phyloP scores from a whole-genome alignment of 352 stramenopile genomes.

The Peronosclerospora sorghi region DNA sequence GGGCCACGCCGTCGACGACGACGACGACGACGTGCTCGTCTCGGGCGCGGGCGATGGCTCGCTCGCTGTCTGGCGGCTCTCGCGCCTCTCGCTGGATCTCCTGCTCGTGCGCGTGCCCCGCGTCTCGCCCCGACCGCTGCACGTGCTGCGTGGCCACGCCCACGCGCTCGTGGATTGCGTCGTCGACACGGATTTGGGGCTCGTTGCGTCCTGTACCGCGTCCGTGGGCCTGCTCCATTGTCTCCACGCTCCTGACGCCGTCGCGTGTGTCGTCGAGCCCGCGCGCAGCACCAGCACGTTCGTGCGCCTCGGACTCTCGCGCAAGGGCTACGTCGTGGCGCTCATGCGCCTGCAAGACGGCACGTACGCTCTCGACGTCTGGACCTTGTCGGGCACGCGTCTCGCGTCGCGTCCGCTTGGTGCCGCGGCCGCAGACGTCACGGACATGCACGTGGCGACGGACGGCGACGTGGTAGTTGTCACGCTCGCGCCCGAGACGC shows the following conservation, averaged over 20 bases:
- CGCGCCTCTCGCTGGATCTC: constrained; percentile 56
- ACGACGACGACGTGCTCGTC: constrained; percentile 66
- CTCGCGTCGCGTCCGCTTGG: constrained; percentile 37
- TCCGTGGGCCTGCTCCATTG: constrained; percentile 52
- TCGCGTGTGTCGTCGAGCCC: constrained; percentile 56
- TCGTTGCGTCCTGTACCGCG: constrained; percentile 55
- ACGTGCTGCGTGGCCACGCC: constrained; percentile 53
- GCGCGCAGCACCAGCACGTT: constrained; percentile 2
- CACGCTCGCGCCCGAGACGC: constrained; percentile 28
- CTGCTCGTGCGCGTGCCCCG: constrained; percentile 62
- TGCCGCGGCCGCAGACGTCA: constrained; percentile 35
- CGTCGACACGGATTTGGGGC: constrained; percentile 50
- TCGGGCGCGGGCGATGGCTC: constrained; percentile 61
- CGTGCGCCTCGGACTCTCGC: constrained; percentile 35
- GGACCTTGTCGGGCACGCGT: constrained; percentile 53
- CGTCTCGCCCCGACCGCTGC: constrained; percentile 50
- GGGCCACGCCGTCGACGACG: constrained; percentile 21
- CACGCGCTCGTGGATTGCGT: constrained; percentile 41
- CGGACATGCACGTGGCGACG: constrained; percentile 39
- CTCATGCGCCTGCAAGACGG: constrained; percentile 11
- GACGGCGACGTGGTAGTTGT: constrained; percentile 71
- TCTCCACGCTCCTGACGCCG: constrained; percentile 56
- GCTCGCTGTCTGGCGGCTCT: constrained; percentile 62
- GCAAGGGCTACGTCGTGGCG: constrained; percentile 53
- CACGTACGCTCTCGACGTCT: constrained; percentile 32